Evolutionary conservation across 2,329 filamentous ascomycete species (phyloP), one percentile per base, ranked within the genome.

Genomic region (Apiospora koreana): DNA sequence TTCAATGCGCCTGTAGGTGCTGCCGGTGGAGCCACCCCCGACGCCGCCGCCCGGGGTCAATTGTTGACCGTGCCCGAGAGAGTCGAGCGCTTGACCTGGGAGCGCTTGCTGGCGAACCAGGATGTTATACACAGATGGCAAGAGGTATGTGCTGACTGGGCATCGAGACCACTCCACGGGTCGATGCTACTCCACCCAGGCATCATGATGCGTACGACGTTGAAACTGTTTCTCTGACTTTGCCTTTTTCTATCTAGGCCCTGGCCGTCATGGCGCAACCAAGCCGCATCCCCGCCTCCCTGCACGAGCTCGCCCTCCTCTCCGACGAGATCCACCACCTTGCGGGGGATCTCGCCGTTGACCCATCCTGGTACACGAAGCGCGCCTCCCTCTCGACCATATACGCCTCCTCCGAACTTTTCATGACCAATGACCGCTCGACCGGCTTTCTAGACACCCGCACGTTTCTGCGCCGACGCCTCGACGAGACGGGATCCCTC

Each of bases 241-340:
- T 31, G 7, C 54, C 28, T 38, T 62, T 38, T n/a, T n/a, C 31
- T 62, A n/a, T 62, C 68, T 72, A 96, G 92, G 96, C 95, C 62
- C 86, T 98, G 2, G 94, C 94, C 4, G 85, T 97, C 72, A 97
- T 98, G 93, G 94, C 94, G 5, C 91, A 97, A 70, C 93, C 94
- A 0, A 89, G 87, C 71, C 92, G 95, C 80, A 87, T 97, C 43
- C 89, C 94, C 0, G 83, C 89, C 10, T 95, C 94, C 0, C 79
- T 98, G 3, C 87, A 87, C 62, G 96, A 98, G 82, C 88, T 99
- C 4, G 91, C 92, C 54, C 85, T 88, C 67, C 89, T 99, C 5
- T 88, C 92, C n/a, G 95, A 98, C 80, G 96, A 99, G 80, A 97
- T 99, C 68, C 93, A 93, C 87, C 94, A 93, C 77, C 88, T 97